Evolutionary conservation across 2,329 filamentous ascomycete genomes (phyloP).

Genomic region (Sporothrix mexicana): DNA sequence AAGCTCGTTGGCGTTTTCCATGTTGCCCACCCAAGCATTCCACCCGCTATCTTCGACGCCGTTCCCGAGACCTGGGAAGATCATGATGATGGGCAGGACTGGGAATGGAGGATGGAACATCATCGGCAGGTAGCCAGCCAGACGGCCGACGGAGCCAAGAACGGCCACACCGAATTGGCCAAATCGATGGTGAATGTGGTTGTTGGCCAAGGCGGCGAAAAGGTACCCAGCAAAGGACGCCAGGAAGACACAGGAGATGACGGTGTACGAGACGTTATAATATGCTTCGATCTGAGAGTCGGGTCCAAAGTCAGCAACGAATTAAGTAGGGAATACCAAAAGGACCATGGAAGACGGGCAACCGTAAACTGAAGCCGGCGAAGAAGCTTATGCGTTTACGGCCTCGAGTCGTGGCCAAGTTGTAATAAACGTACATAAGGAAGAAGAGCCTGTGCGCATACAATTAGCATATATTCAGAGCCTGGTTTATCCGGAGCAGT

Average conservation of each 20-base stretch:
- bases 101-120: constrained; percentile 72
- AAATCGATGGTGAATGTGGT: constrained; percentile 65
- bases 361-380: too few relatives aligned
- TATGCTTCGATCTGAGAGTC: constrained; percentile 61
- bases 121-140: constrained; percentile 69
- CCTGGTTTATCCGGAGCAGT: background rate
- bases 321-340: background rate
- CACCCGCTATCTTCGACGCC: constrained; percentile 68
- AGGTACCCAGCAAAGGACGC: constrained; percentile 70
- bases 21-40: constrained; percentile 70
- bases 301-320: background rate
- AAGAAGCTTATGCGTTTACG: background rate
- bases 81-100: constrained; percentile 67
- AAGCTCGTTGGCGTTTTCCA: constrained; percentile 74
- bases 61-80: constrained; percentile 73
- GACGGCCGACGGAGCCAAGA: constrained; percentile 65
- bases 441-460: constrained; percentile 50
- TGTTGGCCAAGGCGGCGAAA: constrained; percentile 67
- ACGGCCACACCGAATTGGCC: constrained; percentile 76
- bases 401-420: background rate
- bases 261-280: constrained; percentile 65
- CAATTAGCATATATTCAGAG: constrained; percentile 17
- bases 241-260: constrained; percentile 71
- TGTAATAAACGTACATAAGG: constrained; percentile 49
- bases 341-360: background rate